Evolutionary conservation across 192 early-diverging fungal genomes (phyloP), one percentile per base, ranked within the genome.

Genomic region (Gonapodya prolifera): DNA sequence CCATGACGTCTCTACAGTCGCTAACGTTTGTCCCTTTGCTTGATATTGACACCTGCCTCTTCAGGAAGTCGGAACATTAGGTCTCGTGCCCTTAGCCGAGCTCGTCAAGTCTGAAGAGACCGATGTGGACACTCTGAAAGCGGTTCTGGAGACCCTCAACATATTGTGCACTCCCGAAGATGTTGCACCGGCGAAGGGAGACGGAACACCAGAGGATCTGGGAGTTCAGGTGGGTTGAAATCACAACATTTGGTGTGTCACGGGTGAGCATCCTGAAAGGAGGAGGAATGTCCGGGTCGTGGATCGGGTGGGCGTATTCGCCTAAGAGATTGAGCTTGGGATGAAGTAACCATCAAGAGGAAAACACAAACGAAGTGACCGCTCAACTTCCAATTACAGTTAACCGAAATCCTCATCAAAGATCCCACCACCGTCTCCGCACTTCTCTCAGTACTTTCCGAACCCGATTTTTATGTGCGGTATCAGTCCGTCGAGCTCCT

Each of bases 401-500:
- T 84, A 45, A 80, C 85, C 18, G 82, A 86, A 71, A 83, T 85
- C 30, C 88, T 81, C 73, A 77, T 85, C 33, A 79, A 86, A 83
- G 79, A 82, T 76, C 82, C 86, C 18, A 76, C 83, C 23, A 91
- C 95, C 78, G 91, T 99, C 33, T 86, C 92, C 1, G 81, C 91
- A 0, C 83, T 99, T 30, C 83, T 99, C 34, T 95, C 94, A 79
- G 88, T 96, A 77, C 86, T 97, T 0, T 93, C 94, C 61, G 94
- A 97, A 78, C 86, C 89, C 61, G 95, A 99, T 78, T 99, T 95
- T 84, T 96, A 98, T 77, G 91, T 98, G 69, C 87, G 96, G n/a
- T 98, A 93, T 84, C 88, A 94, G 74, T 87, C 94, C 18, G 91
- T 97, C 34, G 93, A 96, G 82, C 85, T 99, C 2, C 86, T 99